phyloP scores from a whole-genome alignment of 495 filamentous ascomycete genomes.

The Podospora appendiculata region DNA sequence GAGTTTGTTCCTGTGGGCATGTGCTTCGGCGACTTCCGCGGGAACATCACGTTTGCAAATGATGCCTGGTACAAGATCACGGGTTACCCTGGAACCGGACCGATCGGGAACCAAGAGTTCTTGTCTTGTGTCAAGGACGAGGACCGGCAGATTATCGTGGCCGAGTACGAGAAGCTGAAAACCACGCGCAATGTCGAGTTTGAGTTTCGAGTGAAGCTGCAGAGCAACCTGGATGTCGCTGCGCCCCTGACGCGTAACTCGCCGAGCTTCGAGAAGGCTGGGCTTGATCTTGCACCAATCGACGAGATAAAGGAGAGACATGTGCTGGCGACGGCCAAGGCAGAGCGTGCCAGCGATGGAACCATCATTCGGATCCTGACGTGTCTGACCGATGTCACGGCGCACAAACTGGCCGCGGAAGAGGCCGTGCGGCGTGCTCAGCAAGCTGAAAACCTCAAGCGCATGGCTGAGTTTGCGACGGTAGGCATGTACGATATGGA shows the following conservation, averaged over 20 bases:
- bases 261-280: constrained; percentile 35
- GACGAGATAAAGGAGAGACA: constrained; percentile 27
- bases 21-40: constrained; percentile 53
- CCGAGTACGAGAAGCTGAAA: constrained; percentile 28
- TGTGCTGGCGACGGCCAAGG: constrained; percentile 30
- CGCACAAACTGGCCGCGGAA: constrained; percentile 32
- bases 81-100: constrained; percentile 15
- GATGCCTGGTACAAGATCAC: constrained; percentile 50
- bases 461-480: constrained; percentile 39
- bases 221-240: constrained; percentile 11
- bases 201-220: constrained; percentile 32
- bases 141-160: constrained; percentile 23
- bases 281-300: constrained; percentile 22
- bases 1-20: constrained; percentile 63
- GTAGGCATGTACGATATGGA: constrained; percentile 43
- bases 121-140: constrained; percentile 32
- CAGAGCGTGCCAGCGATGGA: constrained; percentile 29
- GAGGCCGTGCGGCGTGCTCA: constrained; percentile 36
- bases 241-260: constrained; percentile 25
- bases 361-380: constrained; percentile 31
- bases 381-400: constrained; percentile 38
- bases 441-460: constrained; percentile 40
- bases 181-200: constrained; percentile 24
- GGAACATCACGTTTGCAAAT: constrained; percentile 57
- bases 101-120: constrained; percentile 24